Conservation (phyloP, 305 asterid genomes). For the Salvia sclarea region DNA sequence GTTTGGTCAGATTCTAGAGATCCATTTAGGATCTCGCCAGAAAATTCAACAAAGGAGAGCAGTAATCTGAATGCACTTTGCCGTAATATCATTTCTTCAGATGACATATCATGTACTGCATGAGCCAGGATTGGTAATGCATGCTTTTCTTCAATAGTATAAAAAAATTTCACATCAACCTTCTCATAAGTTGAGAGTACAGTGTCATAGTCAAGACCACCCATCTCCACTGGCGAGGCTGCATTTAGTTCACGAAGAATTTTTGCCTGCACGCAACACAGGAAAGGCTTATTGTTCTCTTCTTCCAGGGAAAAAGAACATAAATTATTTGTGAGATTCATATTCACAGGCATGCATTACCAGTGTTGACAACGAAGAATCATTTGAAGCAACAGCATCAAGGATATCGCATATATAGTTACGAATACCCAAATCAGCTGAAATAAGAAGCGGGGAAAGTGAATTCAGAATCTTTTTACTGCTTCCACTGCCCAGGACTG, state of each 20-base stretch:
- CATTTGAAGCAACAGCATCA: constrained; percentile 65
- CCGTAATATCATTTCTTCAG: constrained; percentile 77
- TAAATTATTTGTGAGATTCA: neutral
- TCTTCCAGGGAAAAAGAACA: neutral
- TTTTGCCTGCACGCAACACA: constrained; percentile 59
- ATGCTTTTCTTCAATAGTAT: constrained; percentile 61
- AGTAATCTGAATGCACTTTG: constrained; percentile 83
- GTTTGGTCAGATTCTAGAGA: constrained; percentile 38
- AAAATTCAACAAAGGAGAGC: constrained; percentile 73
- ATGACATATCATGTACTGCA: constrained; percentile 78
- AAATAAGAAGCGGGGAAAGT: constrained; percentile 70
- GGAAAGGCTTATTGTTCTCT: constrained; percentile 20
- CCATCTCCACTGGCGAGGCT: constrained; percentile 63
- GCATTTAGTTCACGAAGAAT: constrained; percentile 80
- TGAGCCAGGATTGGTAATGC: constrained; percentile 77
- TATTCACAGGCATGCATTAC: constrained; percentile 42
- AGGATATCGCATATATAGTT: constrained; percentile 74
- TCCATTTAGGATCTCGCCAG: constrained; percentile 51
- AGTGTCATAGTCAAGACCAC: constrained; percentile 79
- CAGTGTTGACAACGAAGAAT: constrained; percentile 62
- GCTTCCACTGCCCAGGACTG: constrained; percentile 52
- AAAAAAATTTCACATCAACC: constrained; percentile 58
- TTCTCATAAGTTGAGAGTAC: constrained; percentile 71
- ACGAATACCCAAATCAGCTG: constrained; percentile 61
- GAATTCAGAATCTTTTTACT: constrained; percentile 59